A percentile compares a stretch with the other conserved stretches of the same genome.
Evolutionary conservation across 352 stramenopile genomes (phyloP).

Genomic region (Globisporangium yorkense): DNA sequence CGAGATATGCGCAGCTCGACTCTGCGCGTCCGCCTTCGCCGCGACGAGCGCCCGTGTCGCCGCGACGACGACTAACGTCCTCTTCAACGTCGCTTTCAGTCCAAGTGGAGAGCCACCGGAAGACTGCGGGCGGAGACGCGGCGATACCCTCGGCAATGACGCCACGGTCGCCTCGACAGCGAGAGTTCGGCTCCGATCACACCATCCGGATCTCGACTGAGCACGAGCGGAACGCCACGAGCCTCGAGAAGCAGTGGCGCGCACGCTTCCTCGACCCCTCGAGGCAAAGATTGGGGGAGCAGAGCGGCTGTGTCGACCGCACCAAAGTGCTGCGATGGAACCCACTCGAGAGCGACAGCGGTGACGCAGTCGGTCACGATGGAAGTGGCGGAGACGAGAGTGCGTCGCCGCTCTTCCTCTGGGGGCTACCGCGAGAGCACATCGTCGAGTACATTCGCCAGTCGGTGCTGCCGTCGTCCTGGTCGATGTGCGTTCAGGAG

Average conservation of each 20-base stretch:
- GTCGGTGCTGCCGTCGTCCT: conserved; percentile 60
- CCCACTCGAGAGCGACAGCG: not conserved
- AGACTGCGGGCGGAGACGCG: not conserved
- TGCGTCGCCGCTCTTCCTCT: conserved; percentile 38
- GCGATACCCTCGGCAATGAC: not conserved
- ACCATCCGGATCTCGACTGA: not conserved
- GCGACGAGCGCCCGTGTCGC: conserved; percentile 7
- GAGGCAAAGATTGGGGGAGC: conserved; percentile 25
- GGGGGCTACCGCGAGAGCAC: conserved; percentile 62
- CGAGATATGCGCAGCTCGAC: not conserved
- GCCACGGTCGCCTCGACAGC: conserved; percentile 9
- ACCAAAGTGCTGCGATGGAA: conserved; percentile 39
- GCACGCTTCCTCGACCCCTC: conserved; percentile 34
- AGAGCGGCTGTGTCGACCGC: conserved; percentile 32
- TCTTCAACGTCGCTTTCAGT: not conserved
- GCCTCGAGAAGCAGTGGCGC: conserved; percentile 40
- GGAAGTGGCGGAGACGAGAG: not conserved
- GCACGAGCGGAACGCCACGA: conserved; percentile 10
- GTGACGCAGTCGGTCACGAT: not conserved
- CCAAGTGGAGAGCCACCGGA: not conserved
- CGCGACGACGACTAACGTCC: not conserved
- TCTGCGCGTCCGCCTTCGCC: conserved; percentile 7
- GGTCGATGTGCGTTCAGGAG: conserved; percentile 38
- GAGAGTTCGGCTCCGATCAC: not conserved
- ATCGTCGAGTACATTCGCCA: conserved; percentile 77